These are phyloP conservation scores for Strombidium stylifer DNA, from an alignment of 73 alveolate species.

Conservation along the genomic window DNA sequence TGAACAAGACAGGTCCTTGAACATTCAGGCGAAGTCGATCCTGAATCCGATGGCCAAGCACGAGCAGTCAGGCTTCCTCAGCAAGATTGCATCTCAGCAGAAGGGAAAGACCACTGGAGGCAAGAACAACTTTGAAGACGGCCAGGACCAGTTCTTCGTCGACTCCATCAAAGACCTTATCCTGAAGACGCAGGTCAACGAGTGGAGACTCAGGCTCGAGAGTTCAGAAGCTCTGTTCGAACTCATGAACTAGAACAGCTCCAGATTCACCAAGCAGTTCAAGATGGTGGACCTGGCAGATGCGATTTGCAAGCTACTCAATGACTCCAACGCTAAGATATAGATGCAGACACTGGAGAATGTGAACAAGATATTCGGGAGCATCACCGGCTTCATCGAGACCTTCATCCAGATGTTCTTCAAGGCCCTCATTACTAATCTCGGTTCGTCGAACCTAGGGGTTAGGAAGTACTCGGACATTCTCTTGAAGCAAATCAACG, in stretches of 20 bases:
- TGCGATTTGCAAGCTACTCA: background rate
- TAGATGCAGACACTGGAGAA: background rate
- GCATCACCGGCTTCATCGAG: background rate
- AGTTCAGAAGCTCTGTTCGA: slow-evolving; percentile 1
- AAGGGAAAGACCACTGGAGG: background rate
- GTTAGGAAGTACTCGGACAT: slow-evolving; percentile 11
- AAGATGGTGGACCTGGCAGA: slow-evolving; percentile 14
- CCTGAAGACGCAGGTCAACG: background rate
- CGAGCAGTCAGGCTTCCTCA: no score
- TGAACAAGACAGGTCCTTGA: background rate
- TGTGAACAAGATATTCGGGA: background rate
- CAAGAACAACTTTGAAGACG: background rate
- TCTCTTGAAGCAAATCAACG: background rate
- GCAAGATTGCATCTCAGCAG: background rate
- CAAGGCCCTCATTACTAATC: slow-evolving; percentile 7
- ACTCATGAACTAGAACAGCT: background rate
- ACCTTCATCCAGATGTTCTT: slow-evolving; percentile 6
- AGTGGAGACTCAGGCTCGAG: slow-evolving; percentile 9
- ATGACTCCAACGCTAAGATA: slow-evolving; percentile 16
- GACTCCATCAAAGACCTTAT: slow-evolving; percentile 14
- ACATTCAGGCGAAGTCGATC: slow-evolving; percentile 24
- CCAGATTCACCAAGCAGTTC: background rate
- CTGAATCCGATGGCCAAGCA: slow-evolving; percentile 22
- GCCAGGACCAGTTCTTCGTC: slow-evolving; percentile 8
- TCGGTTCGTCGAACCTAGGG: slow-evolving; percentile 7